Evolutionary conservation across 805 yeast genomes (phyloP).

Genomic region (Candida montana): DNA sequence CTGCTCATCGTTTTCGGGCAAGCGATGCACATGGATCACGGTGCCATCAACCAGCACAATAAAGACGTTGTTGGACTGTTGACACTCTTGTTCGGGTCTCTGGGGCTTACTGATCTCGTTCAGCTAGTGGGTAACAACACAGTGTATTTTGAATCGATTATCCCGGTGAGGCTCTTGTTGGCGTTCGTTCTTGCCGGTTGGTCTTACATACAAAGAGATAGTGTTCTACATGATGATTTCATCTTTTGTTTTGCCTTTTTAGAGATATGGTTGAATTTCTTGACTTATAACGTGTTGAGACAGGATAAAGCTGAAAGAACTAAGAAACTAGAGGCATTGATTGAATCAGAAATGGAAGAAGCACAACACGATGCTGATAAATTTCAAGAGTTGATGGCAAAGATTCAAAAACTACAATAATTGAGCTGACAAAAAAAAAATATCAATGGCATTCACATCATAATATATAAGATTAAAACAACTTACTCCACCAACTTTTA

Average conservation of each 20-base stretch:
- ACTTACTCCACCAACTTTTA: constrained; percentile 25
- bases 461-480: background rate
- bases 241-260: constrained; percentile 51
- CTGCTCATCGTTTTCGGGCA: constrained; percentile 49
- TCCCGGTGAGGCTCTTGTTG: constrained; percentile 50
- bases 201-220: constrained; percentile 41
- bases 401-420: constrained; percentile 11
- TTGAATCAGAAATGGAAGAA: constrained; percentile 15
- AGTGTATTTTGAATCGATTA: constrained; percentile 51
- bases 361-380: constrained; percentile 16
- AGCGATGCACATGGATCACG: constrained; percentile 47
- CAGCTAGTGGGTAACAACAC: constrained; percentile 46
- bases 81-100: constrained; percentile 38
- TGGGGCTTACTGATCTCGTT: constrained; percentile 49
- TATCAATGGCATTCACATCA: too few relatives aligned
- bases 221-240: constrained; percentile 51
- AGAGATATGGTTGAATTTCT: constrained; percentile 67
- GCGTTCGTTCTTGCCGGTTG: constrained; percentile 46
- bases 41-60: constrained; percentile 31
- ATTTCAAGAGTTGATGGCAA: constrained; percentile 12
- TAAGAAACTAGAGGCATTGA: constrained; percentile 36
- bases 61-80: constrained; percentile 27
- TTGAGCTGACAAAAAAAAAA: background rate
- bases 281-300: constrained; percentile 54
- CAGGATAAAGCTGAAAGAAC: constrained; percentile 48